Base-by-base conservation (phyloP, 2,329 filamentous ascomycete species). In the Claviceps spartinae region DNA sequence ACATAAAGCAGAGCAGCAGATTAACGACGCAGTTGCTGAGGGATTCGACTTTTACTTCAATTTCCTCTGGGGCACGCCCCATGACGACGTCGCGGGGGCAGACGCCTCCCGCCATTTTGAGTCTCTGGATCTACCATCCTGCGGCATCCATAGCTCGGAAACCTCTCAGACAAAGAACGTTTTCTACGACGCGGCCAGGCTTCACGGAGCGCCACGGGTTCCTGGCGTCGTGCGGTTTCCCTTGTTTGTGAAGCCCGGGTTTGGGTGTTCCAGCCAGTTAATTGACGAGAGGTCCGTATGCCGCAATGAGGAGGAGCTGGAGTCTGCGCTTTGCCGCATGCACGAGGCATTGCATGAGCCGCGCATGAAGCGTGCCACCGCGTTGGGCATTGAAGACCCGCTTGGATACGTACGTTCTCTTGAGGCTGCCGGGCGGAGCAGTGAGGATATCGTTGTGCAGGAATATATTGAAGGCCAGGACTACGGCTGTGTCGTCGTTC, bases 31-130 rank as follows among this genome's bases (percentile, higher is more conserved):
- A 2, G 41, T 45, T 14, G 41, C 48, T 34, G 41, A 50, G 22
- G 41, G 41, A 13, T 50, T 50, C 4, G 48, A 50, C 48, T 44
- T 50, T n/a, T 50, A 50, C 41, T 43, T 44, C n/a, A 50, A 44
- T n/a, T 37, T 50, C 9, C 38, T 50, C 34, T 50, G 48, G 48
- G 48, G 48, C n/a, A 22, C 26, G 24, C 40, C 7, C 9, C 26
- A 50, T 22, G 48, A 50, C 26, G n/a, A 24, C 1, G 38, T 44
- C 13, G 48, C 48, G 3, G 48, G 48, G 11, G 3, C 24, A 2
- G 5, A 13, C 3, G 48, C 38, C 9, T 44, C 9, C 48, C 24
- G 26, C 7, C 44, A 50, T 24, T 20, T 50, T 5, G 48, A 50
- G 24, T 50, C 48, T 22, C 38, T 44, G 1, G 48, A 41, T 6